Evolutionary conservation across 2,329 filamentous ascomycete species (phyloP).

Genomic region (Cytospora piceicola): DNA sequence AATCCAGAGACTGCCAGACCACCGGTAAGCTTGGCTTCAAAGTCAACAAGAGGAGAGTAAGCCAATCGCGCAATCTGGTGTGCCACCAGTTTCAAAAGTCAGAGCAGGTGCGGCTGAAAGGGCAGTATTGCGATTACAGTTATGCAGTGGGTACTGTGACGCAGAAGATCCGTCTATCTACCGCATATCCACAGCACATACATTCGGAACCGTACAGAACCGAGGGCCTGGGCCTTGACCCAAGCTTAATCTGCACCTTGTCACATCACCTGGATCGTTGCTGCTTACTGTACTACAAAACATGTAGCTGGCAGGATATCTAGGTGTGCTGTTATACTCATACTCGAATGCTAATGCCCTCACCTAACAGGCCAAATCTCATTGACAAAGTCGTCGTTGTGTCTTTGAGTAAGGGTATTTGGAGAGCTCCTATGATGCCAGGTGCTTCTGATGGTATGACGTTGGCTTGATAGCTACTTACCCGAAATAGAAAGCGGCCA

Average conservation of each 20-base stretch:
- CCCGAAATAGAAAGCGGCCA: conserved; percentile 10
- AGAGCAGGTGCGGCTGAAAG: not conserved
- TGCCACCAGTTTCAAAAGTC: not conserved
- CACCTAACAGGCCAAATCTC: not conserved
- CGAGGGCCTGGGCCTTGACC: not conserved
- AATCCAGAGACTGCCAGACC: not conserved
- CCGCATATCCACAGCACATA: not conserved
- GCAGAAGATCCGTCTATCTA: not conserved
- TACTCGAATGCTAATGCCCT: no score
- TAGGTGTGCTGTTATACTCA: no score
- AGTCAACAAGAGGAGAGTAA: not conserved
- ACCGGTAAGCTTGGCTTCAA: not conserved
- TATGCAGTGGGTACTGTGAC: not conserved
- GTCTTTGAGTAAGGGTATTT: not conserved
- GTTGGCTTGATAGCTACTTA: conserved; percentile 15
- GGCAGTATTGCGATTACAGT: not conserved
- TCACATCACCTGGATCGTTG: not conserved
- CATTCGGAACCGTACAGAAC: not conserved
- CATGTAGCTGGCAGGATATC: not conserved
- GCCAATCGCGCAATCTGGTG: not conserved
- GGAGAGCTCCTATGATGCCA: not conserved
- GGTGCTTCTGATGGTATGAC: conserved; percentile 4
- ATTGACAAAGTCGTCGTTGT: not conserved
- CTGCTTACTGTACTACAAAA: not conserved
- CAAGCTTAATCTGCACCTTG: not conserved